Evolutionary conservation across 208 protist species (phyloP), one percentile per base, ranked within the genome.

Genomic region (Leishmania braziliensis): DNA sequence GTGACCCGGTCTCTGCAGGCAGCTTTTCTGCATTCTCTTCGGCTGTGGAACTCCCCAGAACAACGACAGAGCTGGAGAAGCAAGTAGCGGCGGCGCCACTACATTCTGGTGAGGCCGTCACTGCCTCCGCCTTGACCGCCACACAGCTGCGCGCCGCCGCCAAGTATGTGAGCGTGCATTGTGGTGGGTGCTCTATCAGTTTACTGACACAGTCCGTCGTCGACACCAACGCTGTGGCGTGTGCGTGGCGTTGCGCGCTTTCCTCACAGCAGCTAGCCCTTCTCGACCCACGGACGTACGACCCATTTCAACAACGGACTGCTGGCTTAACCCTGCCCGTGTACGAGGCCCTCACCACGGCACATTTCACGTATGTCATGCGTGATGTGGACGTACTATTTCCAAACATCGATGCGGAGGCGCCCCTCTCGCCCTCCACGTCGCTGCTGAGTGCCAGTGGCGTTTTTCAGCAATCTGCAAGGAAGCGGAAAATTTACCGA

Each of bases 311-410:
- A 8, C 1, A 48, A n/a, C 14, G 60, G 29, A 53, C 5, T 29
- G 36, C 46, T 56, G 18, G 12, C 20, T 18, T 43, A 26, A 36
- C 53, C 4, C n/a, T 53, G 16, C 84, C 84, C 20, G 84, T 87
- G 53, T 87, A 84, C 63, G 77, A 87, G 33, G 62, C 50, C 12
- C 65, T 87, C 5, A 77, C 84, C 14, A 74, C 76, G 9, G 66
- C 84, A 1, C 84, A 87, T 66, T 79, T 87, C 73, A 87, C 84
- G 10, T 87, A 84, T 60, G 80, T 75, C 3, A 84, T 87, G 84
- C 79, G 84, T 5, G 79, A 84, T 23, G 79, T 84, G 5, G 84
- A 87, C 74, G 36, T 84, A 12, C 79, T 87, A 5, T 84, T 87
- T 43, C 84, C 84, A 9, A 87, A 79, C 75, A 74, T 87, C 36